Evolutionary conservation across 805 yeast species (phyloP), one percentile per base, ranked within the genome.

Genomic region (Wickerhamiella brachini): DNA sequence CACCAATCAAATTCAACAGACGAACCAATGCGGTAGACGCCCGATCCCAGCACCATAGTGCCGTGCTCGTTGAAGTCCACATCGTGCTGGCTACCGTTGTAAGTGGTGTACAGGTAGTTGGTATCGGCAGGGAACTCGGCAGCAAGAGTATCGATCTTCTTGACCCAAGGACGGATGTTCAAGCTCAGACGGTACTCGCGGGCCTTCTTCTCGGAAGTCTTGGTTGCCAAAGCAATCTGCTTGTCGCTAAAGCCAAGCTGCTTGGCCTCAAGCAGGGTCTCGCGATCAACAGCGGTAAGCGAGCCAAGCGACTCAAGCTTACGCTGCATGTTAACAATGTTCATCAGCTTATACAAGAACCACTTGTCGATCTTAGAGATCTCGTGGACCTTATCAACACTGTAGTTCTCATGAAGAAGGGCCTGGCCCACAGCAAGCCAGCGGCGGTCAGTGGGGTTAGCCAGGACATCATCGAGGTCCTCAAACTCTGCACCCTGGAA

Each of bases 1-100:
- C 98, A 90, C 98, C 98, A 90, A 70, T 90, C 98, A 63, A 90
- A 90, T 72, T 93, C 98, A 51, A 90, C 98, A 31, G 97, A 88
- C 1, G 97, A 89, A 53, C 98, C 98, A 68, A 90, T 90, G 70
- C 98, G 80, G 78, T 90, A 90, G 49, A 93, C 98, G 74, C 98
- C 97, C n/a, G 97, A 88, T 50, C 97, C 98, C 61, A 90, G 76
- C 42, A 90, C 97, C 79, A 93, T 73, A 54, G 93, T 83, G 64
- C 97, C 97, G 58, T 85, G 76, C 53, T 90, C 97, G 62, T 83
- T 78, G 65, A 90, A 93, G 45, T 73, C 77, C 47, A 90, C 82
- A 68, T 90, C 98, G 58, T 81, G 82, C 52, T 79, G 74, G 53
- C 85, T 76, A 52, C 97, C 98, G 64, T 89, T 90, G 72, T 90